Conservation (phyloP, 331 rosid species). For the Rhamnella rubrinervis region DNA sequence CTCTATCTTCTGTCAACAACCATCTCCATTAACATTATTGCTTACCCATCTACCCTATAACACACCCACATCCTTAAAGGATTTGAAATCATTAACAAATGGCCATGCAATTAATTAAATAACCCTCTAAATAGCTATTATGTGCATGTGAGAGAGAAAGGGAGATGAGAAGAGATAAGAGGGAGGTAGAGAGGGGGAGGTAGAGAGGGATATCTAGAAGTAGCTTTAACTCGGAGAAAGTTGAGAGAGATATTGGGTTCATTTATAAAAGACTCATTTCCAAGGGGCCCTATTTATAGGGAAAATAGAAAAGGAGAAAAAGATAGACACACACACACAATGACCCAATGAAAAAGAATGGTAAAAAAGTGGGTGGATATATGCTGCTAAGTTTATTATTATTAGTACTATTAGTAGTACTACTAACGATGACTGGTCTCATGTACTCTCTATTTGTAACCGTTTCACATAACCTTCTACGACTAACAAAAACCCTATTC, state of each 20-base stretch:
- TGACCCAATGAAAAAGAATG: slow-evolving; percentile 19
- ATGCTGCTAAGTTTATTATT: neutral
- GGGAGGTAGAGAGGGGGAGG: slow-evolving; percentile 21
- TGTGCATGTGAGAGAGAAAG: slow-evolving; percentile 11
- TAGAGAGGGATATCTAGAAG: neutral
- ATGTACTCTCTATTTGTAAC: slow-evolving; percentile 45
- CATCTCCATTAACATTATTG: slow-evolving; percentile 8
- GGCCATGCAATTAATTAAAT: no score
- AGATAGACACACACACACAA: neutral
- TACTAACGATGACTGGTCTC: slow-evolving; percentile 21
- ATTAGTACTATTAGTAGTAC: neutral
- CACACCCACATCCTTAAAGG: no score
- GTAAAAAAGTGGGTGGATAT: slow-evolving; percentile 24
- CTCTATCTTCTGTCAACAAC: slow-evolving; percentile 99
- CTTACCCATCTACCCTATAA: no score
- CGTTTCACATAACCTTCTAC: slow-evolving; percentile 34
- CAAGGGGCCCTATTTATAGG: slow-evolving; percentile 58
- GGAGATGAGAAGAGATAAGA: slow-evolving; percentile 1
- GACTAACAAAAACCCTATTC: neutral
- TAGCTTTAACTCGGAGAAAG: neutral
- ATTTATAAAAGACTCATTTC: slow-evolving; percentile 12
- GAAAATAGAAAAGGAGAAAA: neutral
- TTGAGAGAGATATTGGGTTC: neutral
- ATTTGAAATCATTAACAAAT: no score
- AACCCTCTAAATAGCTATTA: slow-evolving; percentile 5